phyloP scores from a whole-genome alignment of 148 eudicot species.

The Rhododendron griersonianum region DNA sequence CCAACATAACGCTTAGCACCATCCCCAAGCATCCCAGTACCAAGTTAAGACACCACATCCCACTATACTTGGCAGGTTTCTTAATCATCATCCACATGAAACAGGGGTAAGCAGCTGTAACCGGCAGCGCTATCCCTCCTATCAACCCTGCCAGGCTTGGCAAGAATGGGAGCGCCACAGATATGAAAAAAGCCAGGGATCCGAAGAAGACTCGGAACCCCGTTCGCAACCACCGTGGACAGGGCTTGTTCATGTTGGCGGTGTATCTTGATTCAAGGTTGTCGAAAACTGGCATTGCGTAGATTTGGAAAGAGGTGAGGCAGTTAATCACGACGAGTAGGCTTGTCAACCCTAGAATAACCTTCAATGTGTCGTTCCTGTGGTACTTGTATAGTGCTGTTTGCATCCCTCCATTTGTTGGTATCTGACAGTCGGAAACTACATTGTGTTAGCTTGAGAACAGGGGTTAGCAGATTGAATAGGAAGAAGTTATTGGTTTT shows the following conservation, averaged over 20 bases:
- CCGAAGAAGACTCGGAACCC: constrained; percentile 54
- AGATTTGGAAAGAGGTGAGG: constrained; percentile 72
- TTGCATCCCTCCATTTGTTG: constrained; percentile 49
- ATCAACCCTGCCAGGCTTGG: constrained; percentile 64
- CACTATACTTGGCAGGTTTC: constrained; percentile 38
- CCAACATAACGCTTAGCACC: constrained; percentile 50
- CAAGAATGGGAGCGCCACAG: constrained; percentile 73
- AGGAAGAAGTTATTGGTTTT: not conserved
- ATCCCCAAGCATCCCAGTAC: constrained; percentile 64
- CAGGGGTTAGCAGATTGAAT: not conserved
- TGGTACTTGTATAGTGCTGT: constrained; percentile 62
- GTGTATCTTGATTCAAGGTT: constrained; percentile 64
- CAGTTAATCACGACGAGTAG: constrained; percentile 54
- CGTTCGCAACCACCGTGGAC: constrained; percentile 57
- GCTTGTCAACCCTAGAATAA: constrained; percentile 36
- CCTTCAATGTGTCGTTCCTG: constrained; percentile 39
- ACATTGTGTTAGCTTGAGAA: not conserved
- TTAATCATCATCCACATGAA: constrained; percentile 71
- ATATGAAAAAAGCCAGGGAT: constrained; percentile 60
- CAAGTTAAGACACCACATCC: constrained; percentile 74
- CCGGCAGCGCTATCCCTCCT: constrained; percentile 69
- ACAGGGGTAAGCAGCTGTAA: constrained; percentile 81
- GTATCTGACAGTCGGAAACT: constrained; percentile 36
- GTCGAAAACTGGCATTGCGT: constrained; percentile 94
- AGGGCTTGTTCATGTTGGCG: constrained; percentile 50